These are phyloP conservation scores for Apophysomyces variabilis DNA, from an alignment of 371 early-diverging fungal genomes.

Conservation along the genomic window DNA sequence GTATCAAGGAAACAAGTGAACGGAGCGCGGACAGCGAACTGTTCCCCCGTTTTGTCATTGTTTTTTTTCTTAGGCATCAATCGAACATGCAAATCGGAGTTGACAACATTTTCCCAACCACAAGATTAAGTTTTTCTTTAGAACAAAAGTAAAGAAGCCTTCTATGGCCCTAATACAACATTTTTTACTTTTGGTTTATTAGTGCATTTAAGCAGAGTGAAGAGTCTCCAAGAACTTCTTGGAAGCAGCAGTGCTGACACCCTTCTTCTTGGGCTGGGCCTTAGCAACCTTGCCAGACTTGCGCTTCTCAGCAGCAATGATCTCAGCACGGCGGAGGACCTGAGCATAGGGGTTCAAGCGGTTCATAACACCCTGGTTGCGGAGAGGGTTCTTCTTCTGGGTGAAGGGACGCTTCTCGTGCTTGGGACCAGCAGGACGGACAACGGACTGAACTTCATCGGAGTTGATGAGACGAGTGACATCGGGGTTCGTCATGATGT, in stretches of 20 bases:
- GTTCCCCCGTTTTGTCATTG: conserved; percentile 6
- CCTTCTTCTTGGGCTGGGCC: conserved; percentile 52
- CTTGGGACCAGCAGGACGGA: conserved; percentile 85
- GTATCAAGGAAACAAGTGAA: conserved; percentile 13
- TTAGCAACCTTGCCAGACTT: conserved; percentile 70
- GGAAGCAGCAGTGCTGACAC: conserved; percentile 50
- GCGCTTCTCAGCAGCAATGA: conserved; percentile 67
- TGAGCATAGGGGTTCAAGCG: conserved; percentile 97
- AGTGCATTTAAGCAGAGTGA: conserved; percentile 59
- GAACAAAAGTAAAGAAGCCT: not conserved
- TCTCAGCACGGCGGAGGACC: conserved; percentile 86
- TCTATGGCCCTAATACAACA: not conserved
- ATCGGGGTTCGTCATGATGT: conserved; percentile 94
- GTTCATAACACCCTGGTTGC: conserved; percentile 90
- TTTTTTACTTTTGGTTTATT: conserved; percentile 7
- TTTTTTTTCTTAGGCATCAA: not conserved
- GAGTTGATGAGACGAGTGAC: conserved; percentile 97
- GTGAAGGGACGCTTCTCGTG: conserved; percentile 87
- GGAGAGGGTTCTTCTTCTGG: conserved; percentile 98
- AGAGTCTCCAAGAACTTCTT: conserved; percentile 69
- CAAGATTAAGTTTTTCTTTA: too few species aligned
- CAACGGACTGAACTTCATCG: conserved; percentile 96
- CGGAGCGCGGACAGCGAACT: conserved; percentile 1
- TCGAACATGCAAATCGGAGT: too few species aligned
- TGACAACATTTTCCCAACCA: too few species aligned